Evolutionary conservation across 2,329 filamentous ascomycete species (phyloP).

Genomic region (Stagonosporopsis vannaccii): DNA sequence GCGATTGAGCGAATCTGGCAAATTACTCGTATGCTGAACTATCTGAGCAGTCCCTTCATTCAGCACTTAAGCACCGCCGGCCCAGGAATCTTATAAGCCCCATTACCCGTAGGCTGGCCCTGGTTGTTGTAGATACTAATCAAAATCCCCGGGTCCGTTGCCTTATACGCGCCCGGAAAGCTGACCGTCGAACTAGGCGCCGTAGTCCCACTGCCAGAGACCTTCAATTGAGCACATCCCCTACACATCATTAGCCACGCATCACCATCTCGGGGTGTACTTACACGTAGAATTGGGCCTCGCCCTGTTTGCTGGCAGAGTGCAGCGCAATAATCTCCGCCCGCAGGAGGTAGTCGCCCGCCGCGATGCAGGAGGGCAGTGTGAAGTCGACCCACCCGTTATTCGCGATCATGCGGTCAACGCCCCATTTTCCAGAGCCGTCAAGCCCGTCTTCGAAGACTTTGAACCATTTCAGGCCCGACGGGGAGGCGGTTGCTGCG

Average conservation of each 20-base stretch:
- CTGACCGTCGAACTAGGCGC: constrained; percentile 35
- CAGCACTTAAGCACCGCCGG: constrained; percentile 60
- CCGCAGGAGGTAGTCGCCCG: constrained; percentile 53
- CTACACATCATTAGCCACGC: constrained; percentile 27
- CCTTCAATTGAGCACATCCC: constrained; percentile 45
- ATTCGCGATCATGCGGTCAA: constrained; percentile 58
- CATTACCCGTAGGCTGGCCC: constrained; percentile 21
- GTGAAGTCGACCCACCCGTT: constrained; percentile 56
- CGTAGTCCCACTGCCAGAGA: constrained; percentile 30
- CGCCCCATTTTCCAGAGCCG: constrained; percentile 55
- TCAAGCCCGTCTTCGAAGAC: constrained; percentile 53
- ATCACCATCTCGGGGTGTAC: neutral
- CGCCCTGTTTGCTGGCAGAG: constrained; percentile 38
- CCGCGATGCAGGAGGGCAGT: constrained; percentile 46
- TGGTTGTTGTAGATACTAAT: constrained; percentile 40
- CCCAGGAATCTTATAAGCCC: constrained; percentile 58
- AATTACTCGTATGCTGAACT: neutral
- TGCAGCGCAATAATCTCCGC: constrained; percentile 56
- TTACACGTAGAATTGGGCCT: constrained; percentile 54
- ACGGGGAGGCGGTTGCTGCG: constrained; percentile 47
- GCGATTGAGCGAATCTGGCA: neutral
- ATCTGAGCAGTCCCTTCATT: neutral
- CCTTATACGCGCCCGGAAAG: constrained; percentile 44
- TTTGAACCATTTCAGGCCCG: constrained; percentile 54
- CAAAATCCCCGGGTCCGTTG: constrained; percentile 41